Conservation (phyloP, 306 rosid species). For the Abrus precatorius region DNA sequence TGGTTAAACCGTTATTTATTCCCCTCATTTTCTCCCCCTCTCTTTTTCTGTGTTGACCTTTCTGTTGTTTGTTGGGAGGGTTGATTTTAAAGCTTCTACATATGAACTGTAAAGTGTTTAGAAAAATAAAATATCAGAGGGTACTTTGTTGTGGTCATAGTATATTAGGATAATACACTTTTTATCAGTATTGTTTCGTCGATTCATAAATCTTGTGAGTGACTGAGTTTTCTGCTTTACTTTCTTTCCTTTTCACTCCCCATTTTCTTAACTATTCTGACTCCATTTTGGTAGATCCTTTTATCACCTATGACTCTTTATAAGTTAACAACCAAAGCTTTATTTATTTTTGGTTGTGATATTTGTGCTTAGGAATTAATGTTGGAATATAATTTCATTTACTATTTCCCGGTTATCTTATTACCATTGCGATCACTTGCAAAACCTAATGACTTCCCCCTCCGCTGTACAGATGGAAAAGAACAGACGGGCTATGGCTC, state of each 20-base stretch:
- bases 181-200: constrained; percentile 19
- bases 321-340: background rate
- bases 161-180: constrained; percentile 22
- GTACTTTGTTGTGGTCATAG: constrained; percentile 4
- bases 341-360: constrained; percentile 8
- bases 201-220: constrained; percentile 1
- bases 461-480: constrained; percentile 63
- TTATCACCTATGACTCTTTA: background rate
- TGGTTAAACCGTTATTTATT: background rate
- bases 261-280: constrained; percentile 10
- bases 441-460: constrained; percentile 24
- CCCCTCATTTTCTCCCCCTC: background rate
- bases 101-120: constrained; percentile 12
- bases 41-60: background rate
- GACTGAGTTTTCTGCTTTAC: constrained; percentile 24
- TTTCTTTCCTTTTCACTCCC: background rate
- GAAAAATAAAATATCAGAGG: background rate
- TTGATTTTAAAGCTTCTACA: constrained; percentile 28
- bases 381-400: constrained; percentile 27
- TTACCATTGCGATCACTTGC: constrained; percentile 36
- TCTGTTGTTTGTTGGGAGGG: constrained; percentile 24
- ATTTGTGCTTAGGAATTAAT: constrained; percentile 38
- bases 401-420: background rate
- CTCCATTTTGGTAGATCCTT: constrained; percentile 23
- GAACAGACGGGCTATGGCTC: constrained; percentile 55